Evolutionary conservation across 441 rosid genomes (phyloP), one percentile per base, ranked within the genome.

Genomic region (Macaranga tanarius): DNA sequence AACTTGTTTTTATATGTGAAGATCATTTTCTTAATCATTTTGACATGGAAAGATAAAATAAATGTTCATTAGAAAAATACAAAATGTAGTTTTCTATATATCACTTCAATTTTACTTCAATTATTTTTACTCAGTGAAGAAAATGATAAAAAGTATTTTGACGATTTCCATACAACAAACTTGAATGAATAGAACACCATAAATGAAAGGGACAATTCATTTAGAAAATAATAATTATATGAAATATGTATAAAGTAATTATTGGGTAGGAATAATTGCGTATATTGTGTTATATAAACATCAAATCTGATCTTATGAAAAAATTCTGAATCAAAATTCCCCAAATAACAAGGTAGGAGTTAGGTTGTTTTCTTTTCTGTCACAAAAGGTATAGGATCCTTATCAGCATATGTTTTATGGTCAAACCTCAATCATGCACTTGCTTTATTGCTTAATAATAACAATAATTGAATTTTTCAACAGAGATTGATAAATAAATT

Each of bases 341-440:
- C 47, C 17, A 57, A 45, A 7, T 65, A 20, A 44, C 51, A 75
- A 28, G 69, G 40, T 22, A 54, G 11, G 72, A 28, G 17, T n/a
- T 26, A 20, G 26, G 62, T 31, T 19, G 20, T 38, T 67, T 19
- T 45, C 20, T 22, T 31, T 40, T 50, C 17, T 38, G 69, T 52
- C 44, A 58, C 16, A 54, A 61, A 58, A 62, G 34, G 65, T 10
- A 42, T 4, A 11, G 40, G 22, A 69, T 69, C 42, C 19, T 54
- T 26, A 47, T 64, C 55, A 20, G 56, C 47, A 77, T 54, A 67
- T 28, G 31, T 23, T 17, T 31, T 28, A 55, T 54, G 25, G 75
- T 78, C 81, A 78, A 72, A 65, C 70, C 52, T 19, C 73, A 66
- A 79, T 66, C 65, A 74, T 71, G 52, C 61, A 31, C n/a, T 31